These are phyloP conservation scores for Colletotrichum liriopes DNA, from an alignment of 2,329 filamentous ascomycete genomes.

Conservation along the genomic window DNA sequence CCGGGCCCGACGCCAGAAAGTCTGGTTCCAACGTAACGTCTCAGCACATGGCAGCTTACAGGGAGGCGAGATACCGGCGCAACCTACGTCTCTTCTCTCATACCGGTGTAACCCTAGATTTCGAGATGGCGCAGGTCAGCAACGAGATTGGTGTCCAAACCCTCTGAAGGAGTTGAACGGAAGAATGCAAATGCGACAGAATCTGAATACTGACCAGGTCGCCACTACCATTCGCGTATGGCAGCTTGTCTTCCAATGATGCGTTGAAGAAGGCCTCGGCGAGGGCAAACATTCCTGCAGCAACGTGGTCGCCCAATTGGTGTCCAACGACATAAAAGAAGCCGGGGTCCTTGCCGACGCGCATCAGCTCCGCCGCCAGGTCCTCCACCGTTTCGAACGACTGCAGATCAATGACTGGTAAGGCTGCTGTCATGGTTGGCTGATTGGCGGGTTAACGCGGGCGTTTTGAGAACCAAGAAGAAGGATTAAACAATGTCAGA, in stretches of 20 bases:
- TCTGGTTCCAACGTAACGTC: slow-evolving; percentile 9
- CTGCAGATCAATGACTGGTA: slow-evolving; percentile 39
- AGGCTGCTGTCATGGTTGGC: slow-evolving; percentile 26
- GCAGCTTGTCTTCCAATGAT: slow-evolving; percentile 23
- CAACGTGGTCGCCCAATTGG: slow-evolving; percentile 35
- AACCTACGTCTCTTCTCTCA: slow-evolving; percentile 43
- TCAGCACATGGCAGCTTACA: slow-evolving; percentile 4
- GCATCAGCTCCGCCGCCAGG: slow-evolving; percentile 40
- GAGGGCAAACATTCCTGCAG: slow-evolving; percentile 35
- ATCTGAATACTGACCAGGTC: slow-evolving; percentile 38
- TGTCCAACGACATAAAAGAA: slow-evolving; percentile 44
- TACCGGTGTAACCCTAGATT: slow-evolving; percentile 41
- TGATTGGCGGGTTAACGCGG: background rate
- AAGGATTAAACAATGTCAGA: background rate
- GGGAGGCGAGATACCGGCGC: background rate
- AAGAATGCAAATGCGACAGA: background rate
- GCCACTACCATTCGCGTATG: slow-evolving; percentile 38
- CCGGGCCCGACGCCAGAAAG: slow-evolving; percentile 41
- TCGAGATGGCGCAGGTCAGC: background rate
- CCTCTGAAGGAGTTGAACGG: background rate
- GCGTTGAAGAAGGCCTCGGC: slow-evolving; percentile 39
- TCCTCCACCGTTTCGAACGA: slow-evolving; percentile 24
- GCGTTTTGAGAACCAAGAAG: background rate
- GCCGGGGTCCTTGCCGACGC: slow-evolving; percentile 43
- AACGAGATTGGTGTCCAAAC: background rate